These are phyloP conservation scores for Spiraea crenata DNA, from an alignment of 331 rosid species.

Conservation along the genomic window DNA sequence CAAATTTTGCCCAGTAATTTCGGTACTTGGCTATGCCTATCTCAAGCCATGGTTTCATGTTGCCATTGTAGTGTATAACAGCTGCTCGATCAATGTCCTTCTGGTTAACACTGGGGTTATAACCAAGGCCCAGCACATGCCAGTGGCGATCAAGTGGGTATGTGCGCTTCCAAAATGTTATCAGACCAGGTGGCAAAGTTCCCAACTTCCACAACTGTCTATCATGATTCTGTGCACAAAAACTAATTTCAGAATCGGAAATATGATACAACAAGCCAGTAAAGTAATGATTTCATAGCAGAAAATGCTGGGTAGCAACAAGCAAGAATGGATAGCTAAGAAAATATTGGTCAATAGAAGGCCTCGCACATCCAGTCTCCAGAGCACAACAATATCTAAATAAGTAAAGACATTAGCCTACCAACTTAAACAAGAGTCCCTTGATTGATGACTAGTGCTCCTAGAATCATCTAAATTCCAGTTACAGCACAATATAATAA, in stretches of 20 bases:
- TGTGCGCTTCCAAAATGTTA: conserved; percentile 92
- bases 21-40: conserved; percentile 88
- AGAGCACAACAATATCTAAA: background rate
- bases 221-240: conserved; percentile 65
- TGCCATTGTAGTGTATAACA: conserved; percentile 93
- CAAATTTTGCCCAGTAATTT: conserved; percentile 68
- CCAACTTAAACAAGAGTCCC: background rate
- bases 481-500: background rate
- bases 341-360: background rate
- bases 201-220: conserved; percentile 97
- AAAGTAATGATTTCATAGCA: background rate
- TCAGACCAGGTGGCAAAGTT: conserved; percentile 94
- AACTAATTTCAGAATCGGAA: conserved; percentile 13
- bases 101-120: conserved; percentile 72
- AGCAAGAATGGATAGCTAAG: background rate
- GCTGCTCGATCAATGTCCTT: conserved; percentile 82
- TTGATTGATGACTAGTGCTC: background rate
- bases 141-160: conserved; percentile 64
- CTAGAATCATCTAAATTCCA: background rate
- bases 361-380: background rate
- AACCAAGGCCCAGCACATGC: conserved; percentile 94
- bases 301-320: background rate
- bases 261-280: background rate
- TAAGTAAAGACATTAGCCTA: background rate
- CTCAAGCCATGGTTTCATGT: conserved; percentile 99